Conservation (phyloP, 208 protist species). For the Crithidia mellificae region DNA sequence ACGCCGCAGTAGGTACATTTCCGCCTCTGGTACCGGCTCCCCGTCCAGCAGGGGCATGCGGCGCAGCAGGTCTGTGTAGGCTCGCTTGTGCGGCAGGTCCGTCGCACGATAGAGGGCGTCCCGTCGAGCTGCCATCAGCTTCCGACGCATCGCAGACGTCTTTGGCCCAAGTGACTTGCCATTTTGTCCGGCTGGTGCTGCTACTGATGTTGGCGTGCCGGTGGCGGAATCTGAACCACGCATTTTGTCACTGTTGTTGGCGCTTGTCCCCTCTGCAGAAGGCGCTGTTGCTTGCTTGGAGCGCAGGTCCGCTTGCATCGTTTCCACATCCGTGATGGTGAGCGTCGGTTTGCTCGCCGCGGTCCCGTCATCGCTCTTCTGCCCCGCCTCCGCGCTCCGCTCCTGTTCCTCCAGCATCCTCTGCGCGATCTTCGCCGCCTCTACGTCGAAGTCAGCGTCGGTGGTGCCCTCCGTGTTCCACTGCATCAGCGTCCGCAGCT, state of each 20-base stretch:
- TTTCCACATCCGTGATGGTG: background rate
- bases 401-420: conserved; percentile 16
- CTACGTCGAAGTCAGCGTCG: conserved; percentile 15
- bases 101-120: conserved; percentile 41
- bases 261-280: too few species aligned
- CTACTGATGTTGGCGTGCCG: too few species aligned
- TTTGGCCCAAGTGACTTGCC: conserved; percentile 4
- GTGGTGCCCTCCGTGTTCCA: conserved; percentile 27
- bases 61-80: conserved; percentile 48
- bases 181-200: too few species aligned
- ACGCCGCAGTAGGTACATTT: conserved; percentile 46
- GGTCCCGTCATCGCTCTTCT: background rate
- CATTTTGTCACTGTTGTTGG: too few species aligned
- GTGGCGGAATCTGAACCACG: too few species aligned
- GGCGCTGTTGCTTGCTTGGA: background rate
- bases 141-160: conserved; percentile 54
- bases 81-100: conserved; percentile 53
- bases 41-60: conserved; percentile 50
- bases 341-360: background rate
- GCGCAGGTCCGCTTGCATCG: background rate
- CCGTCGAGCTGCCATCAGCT: conserved; percentile 40
- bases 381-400: background rate
- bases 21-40: conserved; percentile 76
- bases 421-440: conserved; percentile 10
- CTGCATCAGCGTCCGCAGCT: conserved; percentile 26